A percentile compares a stretch with the other conserved stretches of the same genome.
Evolutionary conservation across 2,329 filamentous ascomycete species (phyloP).

Genomic region (Paracamarosporium sp.): DNA sequence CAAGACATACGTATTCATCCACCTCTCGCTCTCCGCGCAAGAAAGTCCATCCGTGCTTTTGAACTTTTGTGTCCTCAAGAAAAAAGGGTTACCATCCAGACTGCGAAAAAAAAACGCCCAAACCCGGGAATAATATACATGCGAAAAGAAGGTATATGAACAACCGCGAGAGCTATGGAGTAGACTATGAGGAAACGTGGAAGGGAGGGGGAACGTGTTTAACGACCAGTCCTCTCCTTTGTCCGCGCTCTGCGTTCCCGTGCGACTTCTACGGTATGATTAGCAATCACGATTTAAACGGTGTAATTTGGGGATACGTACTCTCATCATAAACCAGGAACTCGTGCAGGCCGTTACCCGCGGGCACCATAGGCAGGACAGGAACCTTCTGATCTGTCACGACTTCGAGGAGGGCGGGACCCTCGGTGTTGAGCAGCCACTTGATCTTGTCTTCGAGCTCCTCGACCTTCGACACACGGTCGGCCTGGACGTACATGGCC

Average conservation of each 20-base stretch:
- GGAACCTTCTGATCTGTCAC: slow-evolving; percentile 89
- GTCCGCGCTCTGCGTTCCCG: not conserved
- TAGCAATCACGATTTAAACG: not conserved
- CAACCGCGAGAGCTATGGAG: too few relatives aligned
- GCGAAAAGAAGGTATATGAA: not conserved
- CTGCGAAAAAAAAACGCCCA: not conserved
- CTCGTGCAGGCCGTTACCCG: slow-evolving; percentile 85
- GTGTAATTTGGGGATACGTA: slow-evolving; percentile 50
- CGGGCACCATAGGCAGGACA: slow-evolving; percentile 97
- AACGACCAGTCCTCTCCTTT: slow-evolving; percentile 2
- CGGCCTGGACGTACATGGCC: slow-evolving; percentile 84
- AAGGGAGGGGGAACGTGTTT: not conserved
- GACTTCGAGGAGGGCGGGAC: slow-evolving; percentile 92
- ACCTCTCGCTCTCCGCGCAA: not conserved
- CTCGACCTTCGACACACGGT: slow-evolving; percentile 73
- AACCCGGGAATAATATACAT: not conserved
- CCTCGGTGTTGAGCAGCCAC: slow-evolving; percentile 85
- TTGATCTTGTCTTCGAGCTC: slow-evolving; percentile 80
- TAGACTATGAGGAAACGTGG: too few relatives aligned
- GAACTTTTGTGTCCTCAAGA: not conserved
- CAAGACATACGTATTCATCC: not conserved
- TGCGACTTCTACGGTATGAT: not conserved
- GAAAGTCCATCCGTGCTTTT: too few relatives aligned
- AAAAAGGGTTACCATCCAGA: not conserved
- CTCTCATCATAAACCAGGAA: slow-evolving; percentile 87